A percentile compares a stretch with the other conserved stretches of the same genome.
Conservation (phyloP, 345 rosid species). For the Gossypium australe region DNA sequence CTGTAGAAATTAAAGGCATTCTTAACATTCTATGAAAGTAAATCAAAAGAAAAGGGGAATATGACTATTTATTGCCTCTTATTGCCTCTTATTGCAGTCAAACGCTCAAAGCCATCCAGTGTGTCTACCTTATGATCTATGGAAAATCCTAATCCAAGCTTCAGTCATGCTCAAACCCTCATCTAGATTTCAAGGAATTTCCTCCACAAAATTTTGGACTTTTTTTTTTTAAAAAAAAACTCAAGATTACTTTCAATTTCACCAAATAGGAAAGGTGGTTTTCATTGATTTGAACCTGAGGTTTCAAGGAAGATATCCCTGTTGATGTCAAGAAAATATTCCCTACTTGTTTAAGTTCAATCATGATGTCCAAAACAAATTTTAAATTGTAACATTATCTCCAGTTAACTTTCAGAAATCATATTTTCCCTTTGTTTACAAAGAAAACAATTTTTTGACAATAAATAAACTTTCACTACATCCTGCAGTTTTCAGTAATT, state of each 20-base stretch:
- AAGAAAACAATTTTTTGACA: not conserved
- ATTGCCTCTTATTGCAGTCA: not conserved
- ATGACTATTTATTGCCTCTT: not conserved
- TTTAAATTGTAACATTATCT: not conserved
- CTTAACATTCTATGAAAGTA: not conserved
- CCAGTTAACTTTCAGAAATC: not conserved
- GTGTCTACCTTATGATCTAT: not conserved
- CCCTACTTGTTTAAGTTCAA: not conserved
- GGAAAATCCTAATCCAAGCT: not conserved
- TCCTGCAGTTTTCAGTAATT: not conserved
- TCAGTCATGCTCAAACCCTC: not conserved
- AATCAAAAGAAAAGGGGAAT: not conserved
- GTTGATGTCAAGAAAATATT: not conserved
- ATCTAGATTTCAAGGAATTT: not conserved
- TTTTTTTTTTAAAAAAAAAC: not conserved
- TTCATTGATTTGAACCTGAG: not conserved
- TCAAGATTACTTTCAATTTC: not conserved
- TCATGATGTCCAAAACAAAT: not conserved
- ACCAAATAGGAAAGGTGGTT: not conserved
- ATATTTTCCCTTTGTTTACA: not conserved
- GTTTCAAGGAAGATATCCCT: not conserved
- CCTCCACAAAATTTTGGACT: not conserved
- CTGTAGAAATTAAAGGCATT: not conserved
- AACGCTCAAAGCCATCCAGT: not conserved
- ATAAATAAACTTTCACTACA: not conserved